These are phyloP conservation scores for Colletotrichum musae DNA, from an alignment of 2,329 filamentous ascomycete species.

Conservation along the genomic window DNA sequence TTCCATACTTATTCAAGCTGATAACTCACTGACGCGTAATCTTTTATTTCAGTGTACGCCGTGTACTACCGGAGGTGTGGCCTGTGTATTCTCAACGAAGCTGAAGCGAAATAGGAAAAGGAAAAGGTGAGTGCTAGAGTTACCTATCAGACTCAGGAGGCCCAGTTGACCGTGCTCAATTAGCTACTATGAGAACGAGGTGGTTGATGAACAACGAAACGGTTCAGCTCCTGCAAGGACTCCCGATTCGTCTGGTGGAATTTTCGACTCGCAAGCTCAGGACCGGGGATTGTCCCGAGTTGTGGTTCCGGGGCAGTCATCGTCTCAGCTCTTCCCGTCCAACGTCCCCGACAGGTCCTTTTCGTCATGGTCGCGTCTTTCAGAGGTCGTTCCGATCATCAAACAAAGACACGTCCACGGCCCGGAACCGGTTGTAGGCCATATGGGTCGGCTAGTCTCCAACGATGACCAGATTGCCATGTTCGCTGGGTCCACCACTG, in stretches of 20 bases:
- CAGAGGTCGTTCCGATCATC: not conserved
- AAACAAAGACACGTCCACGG: not conserved
- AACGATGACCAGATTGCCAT: conserved; percentile 44
- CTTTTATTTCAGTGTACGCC: conserved; percentile 20
- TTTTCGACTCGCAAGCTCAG: not conserved
- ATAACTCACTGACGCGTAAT: not conserved
- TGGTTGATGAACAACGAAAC: conserved; percentile 15
- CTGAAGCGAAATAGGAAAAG: conserved; percentile 38
- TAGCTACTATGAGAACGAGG: conserved; percentile 37
- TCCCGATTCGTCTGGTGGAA: not conserved
- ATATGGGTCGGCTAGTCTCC: conserved; percentile 46
- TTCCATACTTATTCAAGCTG: not conserved
- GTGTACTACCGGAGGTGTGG: conserved; percentile 12
- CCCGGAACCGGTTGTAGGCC: conserved; percentile 43
- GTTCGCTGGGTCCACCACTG: conserved; percentile 47
- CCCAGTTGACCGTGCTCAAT: not conserved
- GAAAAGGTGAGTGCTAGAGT: conserved; percentile 24
- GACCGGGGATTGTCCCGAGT: not conserved
- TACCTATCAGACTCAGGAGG: no score
- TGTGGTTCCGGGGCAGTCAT: not conserved
- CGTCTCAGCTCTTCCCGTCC: not conserved
- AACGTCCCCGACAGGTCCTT: not conserved
- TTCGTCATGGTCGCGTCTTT: conserved; percentile 3
- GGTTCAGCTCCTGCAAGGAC: conserved; percentile 5
- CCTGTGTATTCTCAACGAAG: conserved; percentile 32